These are phyloP conservation scores for Aspergillus ellipticus DNA, from an alignment of 495 filamentous ascomycete genomes.

Conservation along the genomic window DNA sequence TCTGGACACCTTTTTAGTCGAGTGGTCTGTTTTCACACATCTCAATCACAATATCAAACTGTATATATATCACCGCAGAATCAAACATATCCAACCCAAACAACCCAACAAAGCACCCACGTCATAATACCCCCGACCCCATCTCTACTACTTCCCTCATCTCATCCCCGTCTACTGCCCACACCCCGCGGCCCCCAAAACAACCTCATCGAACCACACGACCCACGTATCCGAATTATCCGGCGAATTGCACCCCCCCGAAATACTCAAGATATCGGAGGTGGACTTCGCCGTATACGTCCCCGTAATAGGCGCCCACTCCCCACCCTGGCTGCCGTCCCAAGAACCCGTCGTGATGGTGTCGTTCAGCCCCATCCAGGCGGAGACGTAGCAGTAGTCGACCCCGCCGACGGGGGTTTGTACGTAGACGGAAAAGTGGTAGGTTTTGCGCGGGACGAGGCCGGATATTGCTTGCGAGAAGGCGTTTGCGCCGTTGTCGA, in stretches of 20 bases:
- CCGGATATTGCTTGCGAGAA: constrained; percentile 17
- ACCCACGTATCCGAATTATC: constrained; percentile 18
- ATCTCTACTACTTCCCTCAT: too few relatives aligned
- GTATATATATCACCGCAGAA: too few relatives aligned
- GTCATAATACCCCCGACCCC: too few relatives aligned
- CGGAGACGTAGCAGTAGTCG: constrained; percentile 20
- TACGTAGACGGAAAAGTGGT: constrained; percentile 16
- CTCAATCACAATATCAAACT: too few relatives aligned
- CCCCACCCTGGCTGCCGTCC: constrained; percentile 9
- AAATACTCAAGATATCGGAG: constrained; percentile 16
- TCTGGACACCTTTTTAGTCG: too few relatives aligned
- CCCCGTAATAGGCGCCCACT: constrained; percentile 21
- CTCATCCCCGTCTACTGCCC: too few relatives aligned
- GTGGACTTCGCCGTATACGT: constrained; percentile 13
- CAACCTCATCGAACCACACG: constrained; percentile 23
- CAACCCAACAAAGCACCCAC: too few relatives aligned
- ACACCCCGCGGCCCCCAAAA: too few relatives aligned
- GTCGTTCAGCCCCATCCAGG: constrained; percentile 19
- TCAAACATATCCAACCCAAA: too few relatives aligned
- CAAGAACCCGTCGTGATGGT: constrained; percentile 3
- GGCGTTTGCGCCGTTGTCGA: constrained; percentile 21
- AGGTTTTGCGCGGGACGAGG: constrained; percentile 12
- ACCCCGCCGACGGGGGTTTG: constrained; percentile 12
- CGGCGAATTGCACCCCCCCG: constrained; percentile 20
- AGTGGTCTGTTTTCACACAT: too few relatives aligned